Evolutionary conservation across 1,139 yeast species (phyloP), one percentile per base, ranked within the genome.

Genomic region (Suhomyces wounanorum): DNA sequence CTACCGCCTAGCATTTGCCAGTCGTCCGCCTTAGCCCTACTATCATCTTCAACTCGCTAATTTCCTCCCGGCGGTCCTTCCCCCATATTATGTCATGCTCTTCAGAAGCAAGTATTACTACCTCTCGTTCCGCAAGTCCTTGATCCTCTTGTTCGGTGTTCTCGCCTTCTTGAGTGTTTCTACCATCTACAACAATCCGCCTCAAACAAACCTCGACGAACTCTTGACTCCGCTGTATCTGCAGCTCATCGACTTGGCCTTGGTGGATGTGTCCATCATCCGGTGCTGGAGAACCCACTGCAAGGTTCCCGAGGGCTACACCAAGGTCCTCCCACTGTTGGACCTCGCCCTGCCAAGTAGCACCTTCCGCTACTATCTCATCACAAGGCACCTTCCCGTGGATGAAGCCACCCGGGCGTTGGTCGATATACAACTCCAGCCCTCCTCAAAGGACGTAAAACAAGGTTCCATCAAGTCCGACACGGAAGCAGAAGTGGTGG

Each of bases 281-380:
- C 53, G 52, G 39, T 57, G 60, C 37, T 46, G 54, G 48, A 33
- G 54, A 23, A 40, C 49, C 3, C 49, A 41, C 17, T 55, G 60
- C 49, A 47, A 48, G 16, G 53, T 47, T 1, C 59, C 61, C 25
- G 41, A 30, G 1, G 61, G 61, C 13, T 58, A 52, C 45, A 30
- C 48, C 40, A 54, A 57, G 25, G 41, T 56, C n/a, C 49, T 43
- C 28, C 61, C 61, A 1, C 54, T 57, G 28, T 50, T 57, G 43
- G 50, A 50, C 14, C 50, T 44, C 39, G 43, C 36, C 37, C n/a
- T 23, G 13, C 54, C 38, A n/a, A 43, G 48, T 40, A 30, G n/a
- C 23, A 13, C 48, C 46, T 52, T 48, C 33, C 55, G 59, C 45
- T 57, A 60, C 50, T 60, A 57, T 51, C 36, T 63, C 13, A 48